Percentiles rank a stretch among this genome's conserved stretches.
Evolutionary conservation across 345 rosid species (phyloP).

Genomic region (Durio zibethinus): DNA sequence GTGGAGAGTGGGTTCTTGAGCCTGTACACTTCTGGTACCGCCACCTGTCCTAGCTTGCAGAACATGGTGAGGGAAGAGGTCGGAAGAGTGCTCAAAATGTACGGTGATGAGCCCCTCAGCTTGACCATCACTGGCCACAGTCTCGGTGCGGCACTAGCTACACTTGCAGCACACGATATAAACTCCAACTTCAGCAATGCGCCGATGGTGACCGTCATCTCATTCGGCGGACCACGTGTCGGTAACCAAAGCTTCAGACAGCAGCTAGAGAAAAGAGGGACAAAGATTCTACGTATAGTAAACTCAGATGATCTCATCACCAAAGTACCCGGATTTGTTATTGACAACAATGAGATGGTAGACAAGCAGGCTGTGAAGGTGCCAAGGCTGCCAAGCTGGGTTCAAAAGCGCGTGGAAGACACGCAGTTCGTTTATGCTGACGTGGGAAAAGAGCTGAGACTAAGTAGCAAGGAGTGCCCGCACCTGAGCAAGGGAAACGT

Average conservation of each 20-base stretch:
- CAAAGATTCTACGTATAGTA: constrained; percentile 52
- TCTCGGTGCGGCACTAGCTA: constrained; percentile 64
- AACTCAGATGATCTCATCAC: constrained; percentile 62
- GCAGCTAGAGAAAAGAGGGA: constrained; percentile 47
- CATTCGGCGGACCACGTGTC: constrained; percentile 69
- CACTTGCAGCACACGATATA: constrained; percentile 50
- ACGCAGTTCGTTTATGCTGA: constrained; percentile 53
- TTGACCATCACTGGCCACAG: constrained; percentile 66
- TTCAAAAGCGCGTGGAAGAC: constrained; percentile 36
- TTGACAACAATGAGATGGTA: constrained; percentile 21
- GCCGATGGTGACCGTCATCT: constrained; percentile 55
- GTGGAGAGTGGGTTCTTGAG: constrained; percentile 66
- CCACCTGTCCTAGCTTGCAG: constrained; percentile 38
- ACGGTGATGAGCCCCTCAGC: constrained; percentile 55
- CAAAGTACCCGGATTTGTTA: constrained; percentile 56
- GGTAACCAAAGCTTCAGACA: constrained; percentile 52
- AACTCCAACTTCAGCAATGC: constrained; percentile 28
- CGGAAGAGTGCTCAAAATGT: constrained; percentile 25
- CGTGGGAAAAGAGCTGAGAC: constrained; percentile 49
- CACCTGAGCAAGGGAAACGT: constrained; percentile 25
- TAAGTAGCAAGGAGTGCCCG: constrained; percentile 48
- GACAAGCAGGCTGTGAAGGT: not conserved
- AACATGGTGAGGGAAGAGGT: constrained; percentile 41
- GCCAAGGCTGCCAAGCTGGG: constrained; percentile 39
- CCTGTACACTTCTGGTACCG: constrained; percentile 42